Conservation (phyloP, 2,329 filamentous ascomycete species). For the Claviceps sp. region DNA sequence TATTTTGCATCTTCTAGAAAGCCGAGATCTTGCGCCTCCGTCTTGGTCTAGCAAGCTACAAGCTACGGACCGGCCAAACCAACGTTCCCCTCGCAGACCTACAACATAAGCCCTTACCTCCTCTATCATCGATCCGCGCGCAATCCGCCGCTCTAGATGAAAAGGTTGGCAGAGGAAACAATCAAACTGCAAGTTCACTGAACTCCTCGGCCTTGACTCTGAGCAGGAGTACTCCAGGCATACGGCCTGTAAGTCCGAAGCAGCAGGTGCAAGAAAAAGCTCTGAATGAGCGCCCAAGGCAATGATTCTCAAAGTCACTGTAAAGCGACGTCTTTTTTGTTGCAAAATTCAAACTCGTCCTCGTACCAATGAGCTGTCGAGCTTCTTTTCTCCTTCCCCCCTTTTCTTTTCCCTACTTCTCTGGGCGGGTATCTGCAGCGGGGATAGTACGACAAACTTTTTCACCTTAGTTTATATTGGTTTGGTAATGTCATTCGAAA, state of each 20-base stretch:
- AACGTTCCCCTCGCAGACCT: constrained; percentile 50
- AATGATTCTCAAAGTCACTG: background rate
- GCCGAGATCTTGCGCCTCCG: constrained; percentile 53
- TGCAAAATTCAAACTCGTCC: background rate
- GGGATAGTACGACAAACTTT: too few relatives aligned
- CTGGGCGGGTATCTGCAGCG: background rate
- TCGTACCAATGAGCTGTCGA: background rate
- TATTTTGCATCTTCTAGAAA: constrained; percentile 26
- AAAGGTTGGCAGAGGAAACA: background rate
- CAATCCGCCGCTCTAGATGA: constrained; percentile 10
- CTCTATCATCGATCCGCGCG: constrained; percentile 12
- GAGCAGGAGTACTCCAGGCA: background rate
- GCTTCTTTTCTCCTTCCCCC: background rate
- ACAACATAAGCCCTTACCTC: constrained; percentile 23
- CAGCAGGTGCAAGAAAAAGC: background rate
- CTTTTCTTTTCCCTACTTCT: background rate
- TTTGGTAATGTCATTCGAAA: background rate
- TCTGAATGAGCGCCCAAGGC: background rate
- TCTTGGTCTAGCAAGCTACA: constrained; percentile 61
- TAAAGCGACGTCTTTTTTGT: background rate
- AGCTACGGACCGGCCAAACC: constrained; percentile 60
- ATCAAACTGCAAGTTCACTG: background rate
- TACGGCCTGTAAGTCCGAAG: background rate
- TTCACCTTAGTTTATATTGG: background rate
- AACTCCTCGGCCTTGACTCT: background rate